Evolutionary conservation across 2,329 filamentous ascomycete genomes (phyloP), one percentile per base, ranked within the genome.

Genomic region (Cladorrhinum sp.): DNA sequence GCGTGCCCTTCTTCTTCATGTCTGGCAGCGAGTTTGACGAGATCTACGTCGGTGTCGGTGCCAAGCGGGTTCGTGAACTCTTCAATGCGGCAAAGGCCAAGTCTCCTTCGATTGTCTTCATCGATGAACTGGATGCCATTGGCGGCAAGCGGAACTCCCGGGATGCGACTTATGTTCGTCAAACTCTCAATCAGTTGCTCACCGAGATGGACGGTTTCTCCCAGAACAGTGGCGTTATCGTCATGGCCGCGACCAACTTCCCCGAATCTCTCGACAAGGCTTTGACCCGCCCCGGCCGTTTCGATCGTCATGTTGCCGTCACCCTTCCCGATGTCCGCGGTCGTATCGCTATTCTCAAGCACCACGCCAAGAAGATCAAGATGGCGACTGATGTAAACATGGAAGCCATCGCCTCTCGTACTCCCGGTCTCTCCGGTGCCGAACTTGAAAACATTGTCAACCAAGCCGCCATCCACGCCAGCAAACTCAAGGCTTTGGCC

Each of bases 1-100:
- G 94, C 59, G 95, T 99, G 18, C 95, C 95, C 1, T 99, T 99
- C 82, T 99, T 98, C 82, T 99, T 97, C 83, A 98, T 99, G 94
- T 99, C 95, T 71, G 95, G 95, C 55, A 96, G 92, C 61, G 95
- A 99, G 74, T 99, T 99, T 72, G 95, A 99, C 71, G 95, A 99
- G 76, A 89, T 99, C 57, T 99, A 97, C 71, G 96, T 99, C 36
- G 95, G 95, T 72, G 95, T 99, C 10, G 74, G 74, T 53, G 74
- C 74, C 36, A 75, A 99, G 81, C 90, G 95, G 71, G 94, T 99
- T 54, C 91, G 95, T 62, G 95, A 76, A 50, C 71, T 76, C 39
- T 76, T 76, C 60, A 62, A 69, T 46, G 67, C 69, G 2, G 74
- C 74, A 21, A 73, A 74, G 64, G 66, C 68, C 54, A 75, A 75